Evolutionary conservation across 1,284 basidiomycete genomes (phyloP).

Genomic region (Ganoderma lingzhi): DNA sequence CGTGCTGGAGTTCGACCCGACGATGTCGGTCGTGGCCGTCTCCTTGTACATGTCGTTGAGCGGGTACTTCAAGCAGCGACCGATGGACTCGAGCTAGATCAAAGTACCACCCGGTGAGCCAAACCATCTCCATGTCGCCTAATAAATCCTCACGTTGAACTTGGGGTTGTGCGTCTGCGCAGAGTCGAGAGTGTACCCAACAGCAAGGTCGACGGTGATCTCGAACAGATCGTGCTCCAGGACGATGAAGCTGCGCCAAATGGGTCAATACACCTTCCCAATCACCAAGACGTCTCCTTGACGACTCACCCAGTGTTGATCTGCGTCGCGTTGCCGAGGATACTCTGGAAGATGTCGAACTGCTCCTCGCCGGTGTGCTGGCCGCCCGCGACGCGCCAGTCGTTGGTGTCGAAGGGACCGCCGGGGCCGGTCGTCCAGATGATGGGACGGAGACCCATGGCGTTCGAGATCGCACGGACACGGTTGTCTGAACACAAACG

Average conservation of each 20-base stretch:
- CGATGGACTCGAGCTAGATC: conserved; percentile 68
- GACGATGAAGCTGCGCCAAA: conserved; percentile 81
- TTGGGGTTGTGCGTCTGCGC: conserved; percentile 66
- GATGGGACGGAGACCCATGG: conserved; percentile 84
- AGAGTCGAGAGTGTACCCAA: conserved; percentile 85
- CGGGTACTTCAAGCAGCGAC: conserved; percentile 64
- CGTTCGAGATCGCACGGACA: conserved; percentile 84
- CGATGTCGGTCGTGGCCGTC: conserved; percentile 62
- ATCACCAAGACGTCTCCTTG: not conserved
- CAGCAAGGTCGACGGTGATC: conserved; percentile 88
- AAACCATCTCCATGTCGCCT: not conserved
- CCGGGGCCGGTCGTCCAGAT: conserved; percentile 78
- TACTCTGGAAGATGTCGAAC: conserved; percentile 64
- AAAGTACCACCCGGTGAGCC: not conserved
- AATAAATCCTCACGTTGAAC: conserved; percentile 57
- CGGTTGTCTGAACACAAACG: conserved; percentile 73
- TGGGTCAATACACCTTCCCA: conserved; percentile 4
- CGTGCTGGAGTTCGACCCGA: conserved; percentile 39
- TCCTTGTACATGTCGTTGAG: conserved; percentile 68
- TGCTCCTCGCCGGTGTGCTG: conserved; percentile 64
- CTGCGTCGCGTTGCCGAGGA: conserved; percentile 66
- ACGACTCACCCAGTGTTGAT: conserved; percentile 60
- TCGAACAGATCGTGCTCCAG: conserved; percentile 89
- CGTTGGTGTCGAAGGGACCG: conserved; percentile 83
- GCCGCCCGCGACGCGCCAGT: conserved; percentile 87